Percentiles rank a stretch among this genome's conserved stretches.
Conservation (phyloP, 73 alveolate genomes). For the Paramecium primaurelia region DNA sequence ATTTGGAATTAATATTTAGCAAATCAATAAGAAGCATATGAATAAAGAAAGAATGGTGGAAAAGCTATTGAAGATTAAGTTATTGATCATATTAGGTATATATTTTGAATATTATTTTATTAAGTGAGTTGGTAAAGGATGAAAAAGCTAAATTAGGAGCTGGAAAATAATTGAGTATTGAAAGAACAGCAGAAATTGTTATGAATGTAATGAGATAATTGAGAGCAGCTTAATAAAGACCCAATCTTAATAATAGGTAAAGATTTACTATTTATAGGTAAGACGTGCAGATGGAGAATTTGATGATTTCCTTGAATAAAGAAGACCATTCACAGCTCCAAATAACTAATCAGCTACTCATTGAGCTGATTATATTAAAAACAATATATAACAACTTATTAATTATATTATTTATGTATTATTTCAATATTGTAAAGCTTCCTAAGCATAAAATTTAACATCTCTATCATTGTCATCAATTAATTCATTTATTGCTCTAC, state of each 20-base stretch:
- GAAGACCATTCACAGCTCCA: slow-evolving; percentile 63
- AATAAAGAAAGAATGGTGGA: slow-evolving; percentile 56
- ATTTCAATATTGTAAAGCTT: slow-evolving; percentile 69
- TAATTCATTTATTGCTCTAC: slow-evolving; percentile 59
- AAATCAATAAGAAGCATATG: slow-evolving; percentile 51
- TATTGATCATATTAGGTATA: slow-evolving; percentile 11
- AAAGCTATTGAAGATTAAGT: slow-evolving; percentile 53
- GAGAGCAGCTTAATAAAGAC: slow-evolving; percentile 55
- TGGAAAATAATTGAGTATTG: slow-evolving; percentile 52
- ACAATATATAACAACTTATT: not conserved
- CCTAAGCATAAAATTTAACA: slow-evolving; percentile 81
- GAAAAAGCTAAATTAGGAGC: slow-evolving; percentile 55
- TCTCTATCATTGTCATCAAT: slow-evolving; percentile 80
- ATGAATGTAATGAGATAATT: slow-evolving; percentile 56
- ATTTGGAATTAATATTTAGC: slow-evolving; percentile 54
- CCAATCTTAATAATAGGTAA: slow-evolving; percentile 7
- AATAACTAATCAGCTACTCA: slow-evolving; percentile 55
- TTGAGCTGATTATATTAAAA: slow-evolving; percentile 29
- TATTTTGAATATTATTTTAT: not conserved
- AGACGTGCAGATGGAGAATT: slow-evolving; percentile 61
- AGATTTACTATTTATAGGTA: no score
- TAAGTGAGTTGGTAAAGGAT: not conserved
- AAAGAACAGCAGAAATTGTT: slow-evolving; percentile 53
- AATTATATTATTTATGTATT: not conserved
- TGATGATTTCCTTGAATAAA: slow-evolving; percentile 60